phyloP scores from a whole-genome alignment of 768 basidiomycete species.

The Brasilioporus rufonigricans region DNA sequence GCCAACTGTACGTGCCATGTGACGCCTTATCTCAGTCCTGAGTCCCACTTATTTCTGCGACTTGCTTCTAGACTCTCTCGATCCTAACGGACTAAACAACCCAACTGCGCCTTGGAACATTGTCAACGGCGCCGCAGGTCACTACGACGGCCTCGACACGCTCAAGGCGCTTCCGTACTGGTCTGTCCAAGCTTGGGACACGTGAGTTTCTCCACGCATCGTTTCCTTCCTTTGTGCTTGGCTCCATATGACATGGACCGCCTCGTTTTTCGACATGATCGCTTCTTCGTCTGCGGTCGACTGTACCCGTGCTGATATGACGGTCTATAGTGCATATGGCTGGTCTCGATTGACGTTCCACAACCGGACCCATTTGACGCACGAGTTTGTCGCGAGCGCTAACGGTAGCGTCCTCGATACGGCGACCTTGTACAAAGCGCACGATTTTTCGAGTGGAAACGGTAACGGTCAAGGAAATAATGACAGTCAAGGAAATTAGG shows the following conservation, averaged over 20 bases:
- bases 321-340: constrained; percentile 18
- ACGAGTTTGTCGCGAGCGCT: constrained; percentile 30
- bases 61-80: constrained; percentile 10
- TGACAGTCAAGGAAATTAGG: too few relatives aligned
- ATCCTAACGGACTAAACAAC: constrained; percentile 26
- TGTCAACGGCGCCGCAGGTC: constrained; percentile 27
- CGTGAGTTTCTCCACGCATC: constrained; percentile 5
- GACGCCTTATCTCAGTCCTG: background rate
- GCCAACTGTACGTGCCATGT: constrained; percentile 23
- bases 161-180: constrained; percentile 6
- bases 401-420: constrained; percentile 26
- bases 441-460: constrained; percentile 7
- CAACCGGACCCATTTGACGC: constrained; percentile 29
- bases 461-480: too few relatives aligned
- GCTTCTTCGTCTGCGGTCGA: background rate
- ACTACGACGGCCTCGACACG: constrained; percentile 27
- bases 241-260: background rate
- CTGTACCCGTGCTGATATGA: background rate
- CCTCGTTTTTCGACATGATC: background rate
- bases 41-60: too few relatives aligned
- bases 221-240: background rate
- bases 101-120: constrained; percentile 28
- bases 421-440: constrained; percentile 26
- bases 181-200: constrained; percentile 4
- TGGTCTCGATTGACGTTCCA: constrained; percentile 31